Conservation (phyloP, 306 rosid genomes). For the Fagus sylvatica region DNA sequence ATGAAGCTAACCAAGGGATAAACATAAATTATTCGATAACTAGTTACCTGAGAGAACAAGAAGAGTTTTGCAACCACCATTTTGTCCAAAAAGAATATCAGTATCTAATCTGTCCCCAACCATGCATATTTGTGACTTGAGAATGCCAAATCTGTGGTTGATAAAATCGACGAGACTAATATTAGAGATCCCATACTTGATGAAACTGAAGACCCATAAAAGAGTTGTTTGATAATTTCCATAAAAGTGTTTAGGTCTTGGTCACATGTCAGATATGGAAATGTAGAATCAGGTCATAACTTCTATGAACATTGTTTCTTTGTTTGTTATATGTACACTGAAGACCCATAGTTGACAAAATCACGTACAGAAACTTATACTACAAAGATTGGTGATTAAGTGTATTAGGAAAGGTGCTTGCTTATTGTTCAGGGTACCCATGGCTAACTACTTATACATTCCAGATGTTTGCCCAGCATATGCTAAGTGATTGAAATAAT, state of each 20-base stretch:
- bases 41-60: slow-evolving; percentile 77
- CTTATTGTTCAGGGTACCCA: too few species aligned
- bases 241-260: background rate
- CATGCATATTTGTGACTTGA: slow-evolving; percentile 92
- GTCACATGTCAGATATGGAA: too few species aligned
- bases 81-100: slow-evolving; percentile 92
- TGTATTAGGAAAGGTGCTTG: too few species aligned
- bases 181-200: background rate
- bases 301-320: background rate
- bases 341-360: slow-evolving; percentile 48
- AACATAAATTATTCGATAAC: background rate
- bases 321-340: background rate
- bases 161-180: slow-evolving; percentile 12
- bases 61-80: slow-evolving; percentile 96
- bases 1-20: background rate
- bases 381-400: too few species aligned
- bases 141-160: slow-evolving; percentile 75
- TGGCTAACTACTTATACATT: too few species aligned
- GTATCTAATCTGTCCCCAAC: slow-evolving; percentile 98
- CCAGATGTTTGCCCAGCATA: too few species aligned
- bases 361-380: too few species aligned
- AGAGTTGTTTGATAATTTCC: background rate
- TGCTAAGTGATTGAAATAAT: too few species aligned
- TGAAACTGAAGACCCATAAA: too few species aligned
- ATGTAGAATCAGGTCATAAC: background rate